Conservation (phyloP, 129 eudicot species). For the Pseudognaphalium luteoalbum region DNA sequence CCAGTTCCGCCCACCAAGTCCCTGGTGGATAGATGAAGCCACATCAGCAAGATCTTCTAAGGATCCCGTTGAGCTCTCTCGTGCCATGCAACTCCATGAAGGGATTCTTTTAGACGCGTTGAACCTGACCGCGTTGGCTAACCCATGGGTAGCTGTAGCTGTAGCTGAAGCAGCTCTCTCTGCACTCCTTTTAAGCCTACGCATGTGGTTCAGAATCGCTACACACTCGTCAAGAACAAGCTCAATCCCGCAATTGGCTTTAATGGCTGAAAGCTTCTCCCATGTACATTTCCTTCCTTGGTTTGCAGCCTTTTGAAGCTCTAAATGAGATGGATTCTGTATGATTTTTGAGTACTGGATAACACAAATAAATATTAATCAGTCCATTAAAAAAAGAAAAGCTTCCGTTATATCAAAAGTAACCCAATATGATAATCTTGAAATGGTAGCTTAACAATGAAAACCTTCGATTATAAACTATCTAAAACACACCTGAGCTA, state of each 20-base stretch:
- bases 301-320: conserved; percentile 79
- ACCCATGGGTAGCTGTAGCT: conserved; percentile 57
- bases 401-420: neutral
- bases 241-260: conserved; percentile 93
- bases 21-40: conserved; percentile 56
- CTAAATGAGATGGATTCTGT: conserved; percentile 76
- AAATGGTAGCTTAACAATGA: neutral
- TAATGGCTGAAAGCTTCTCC: conserved; percentile 94
- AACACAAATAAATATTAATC: conserved; percentile 11
- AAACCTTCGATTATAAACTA: neutral
- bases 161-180: conserved; percentile 67
- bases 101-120: conserved; percentile 82
- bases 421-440: neutral
- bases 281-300: conserved; percentile 93
- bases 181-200: conserved; percentile 74
- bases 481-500: conserved; percentile 66
- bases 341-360: conserved; percentile 73
- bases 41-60: conserved; percentile 69
- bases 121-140: conserved; percentile 46
- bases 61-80: conserved; percentile 89
- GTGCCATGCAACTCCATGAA: conserved; percentile 90
- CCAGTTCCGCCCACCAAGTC: conserved; percentile 38
- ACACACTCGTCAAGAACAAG: conserved; percentile 89
- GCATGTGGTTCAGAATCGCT: conserved; percentile 85
- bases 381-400: conserved; percentile 1